These are phyloP conservation scores for Oryza meyeriana DNA, from an alignment of 176 grass and related monocot species.

Conservation along the genomic window DNA sequence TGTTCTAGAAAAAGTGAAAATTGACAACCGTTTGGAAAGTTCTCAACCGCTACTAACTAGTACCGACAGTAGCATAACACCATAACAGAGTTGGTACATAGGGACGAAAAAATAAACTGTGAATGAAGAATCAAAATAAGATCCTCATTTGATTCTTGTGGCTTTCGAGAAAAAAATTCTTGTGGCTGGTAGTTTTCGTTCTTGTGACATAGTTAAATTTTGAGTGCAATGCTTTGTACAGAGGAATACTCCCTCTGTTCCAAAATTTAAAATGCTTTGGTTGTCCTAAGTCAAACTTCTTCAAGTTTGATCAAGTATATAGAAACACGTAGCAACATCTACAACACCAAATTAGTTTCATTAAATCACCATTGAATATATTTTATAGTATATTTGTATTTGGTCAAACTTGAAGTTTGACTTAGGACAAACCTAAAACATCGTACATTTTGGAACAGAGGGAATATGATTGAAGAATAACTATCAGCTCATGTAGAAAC, in stretches of 20 bases:
- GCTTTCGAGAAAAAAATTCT: too few relatives aligned
- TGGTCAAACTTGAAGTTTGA: too few relatives aligned
- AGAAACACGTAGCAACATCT: too few relatives aligned
- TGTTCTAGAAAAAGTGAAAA: not conserved
- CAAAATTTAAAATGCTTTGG: too few relatives aligned
- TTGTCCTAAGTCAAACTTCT: too few relatives aligned
- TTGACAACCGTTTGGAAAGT: not conserved
- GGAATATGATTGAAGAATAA: not conserved
- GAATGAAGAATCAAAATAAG: not conserved
- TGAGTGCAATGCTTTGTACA: not conserved
- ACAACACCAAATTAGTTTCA: too few relatives aligned
- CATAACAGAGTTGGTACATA: not conserved
- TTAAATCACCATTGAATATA: too few relatives aligned
- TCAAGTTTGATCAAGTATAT: too few relatives aligned
- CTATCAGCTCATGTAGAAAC: not conserved
- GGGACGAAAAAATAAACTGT: not conserved
- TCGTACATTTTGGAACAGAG: too few relatives aligned
- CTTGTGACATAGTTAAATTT: not conserved
- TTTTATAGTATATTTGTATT: too few relatives aligned
- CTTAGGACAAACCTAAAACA: too few relatives aligned
- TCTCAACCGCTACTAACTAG: not conserved
- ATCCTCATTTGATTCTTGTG: not conserved
- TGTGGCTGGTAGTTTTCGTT: not conserved
- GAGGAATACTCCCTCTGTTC: too few relatives aligned
- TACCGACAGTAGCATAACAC: not conserved